These are phyloP conservation scores for Phytopythium aichiense DNA, from an alignment of 352 stramenopile genomes.

Conservation along the genomic window DNA sequence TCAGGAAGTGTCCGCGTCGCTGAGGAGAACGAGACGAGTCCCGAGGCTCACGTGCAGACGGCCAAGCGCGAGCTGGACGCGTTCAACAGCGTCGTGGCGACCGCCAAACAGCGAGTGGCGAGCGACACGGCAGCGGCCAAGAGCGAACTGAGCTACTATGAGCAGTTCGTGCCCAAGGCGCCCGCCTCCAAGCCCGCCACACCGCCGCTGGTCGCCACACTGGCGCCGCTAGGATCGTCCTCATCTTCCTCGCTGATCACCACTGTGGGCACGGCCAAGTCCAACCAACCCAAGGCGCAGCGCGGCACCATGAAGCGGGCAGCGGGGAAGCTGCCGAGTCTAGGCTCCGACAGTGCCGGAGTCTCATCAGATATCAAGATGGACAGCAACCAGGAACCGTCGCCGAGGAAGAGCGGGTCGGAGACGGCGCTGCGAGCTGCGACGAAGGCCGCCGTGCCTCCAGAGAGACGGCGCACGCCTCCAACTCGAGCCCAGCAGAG, in stretches of 20 bases:
- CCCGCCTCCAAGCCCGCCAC: constrained; percentile 3
- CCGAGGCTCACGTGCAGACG: not conserved
- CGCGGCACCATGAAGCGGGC: constrained; percentile 4
- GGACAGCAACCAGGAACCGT: constrained; percentile 28
- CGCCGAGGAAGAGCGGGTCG: constrained; percentile 10
- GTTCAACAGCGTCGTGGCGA: constrained; percentile 49
- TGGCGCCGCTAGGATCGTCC: not conserved
- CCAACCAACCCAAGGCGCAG: not conserved
- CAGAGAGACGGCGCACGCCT: not conserved
- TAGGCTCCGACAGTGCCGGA: not conserved
- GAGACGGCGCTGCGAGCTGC: not conserved
- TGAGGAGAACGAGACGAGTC: not conserved
- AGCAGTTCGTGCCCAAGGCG: constrained; percentile 36
- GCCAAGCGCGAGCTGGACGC: constrained; percentile 44
- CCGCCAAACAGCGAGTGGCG: constrained; percentile 33
- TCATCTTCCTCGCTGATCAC: not conserved
- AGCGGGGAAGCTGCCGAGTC: constrained; percentile 5
- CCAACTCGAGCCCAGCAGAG: not conserved
- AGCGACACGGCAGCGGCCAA: constrained; percentile 34
- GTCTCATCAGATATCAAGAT: not conserved
- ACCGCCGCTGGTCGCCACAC: not conserved
- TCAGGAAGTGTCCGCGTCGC: not conserved
- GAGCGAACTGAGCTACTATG: constrained; percentile 53
- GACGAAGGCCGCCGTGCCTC: too few relatives aligned
- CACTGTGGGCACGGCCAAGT: not conserved